phyloP scores from a whole-genome alignment of 495 filamentous ascomycete genomes.

The Aspergillus cavernicola region DNA sequence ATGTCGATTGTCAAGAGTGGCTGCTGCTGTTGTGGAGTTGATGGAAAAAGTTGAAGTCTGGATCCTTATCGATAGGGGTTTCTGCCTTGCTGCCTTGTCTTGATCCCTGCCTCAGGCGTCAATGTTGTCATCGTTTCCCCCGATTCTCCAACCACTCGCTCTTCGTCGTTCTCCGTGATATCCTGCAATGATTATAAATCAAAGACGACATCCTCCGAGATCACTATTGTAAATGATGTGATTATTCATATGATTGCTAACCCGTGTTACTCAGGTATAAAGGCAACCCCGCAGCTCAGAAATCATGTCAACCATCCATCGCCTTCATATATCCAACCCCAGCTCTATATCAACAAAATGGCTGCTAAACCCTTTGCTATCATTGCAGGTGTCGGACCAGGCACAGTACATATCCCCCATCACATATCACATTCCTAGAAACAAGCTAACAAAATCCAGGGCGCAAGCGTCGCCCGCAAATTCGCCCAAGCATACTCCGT shows the following conservation, averaged over 20 bases:
- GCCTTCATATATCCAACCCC: background rate
- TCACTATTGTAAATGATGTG: background rate
- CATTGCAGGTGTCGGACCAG: constrained; percentile 71
- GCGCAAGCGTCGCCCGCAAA: constrained; percentile 57
- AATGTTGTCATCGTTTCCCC: too few relatives aligned
- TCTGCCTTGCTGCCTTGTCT: too few relatives aligned
- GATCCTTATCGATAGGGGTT: too few relatives aligned
- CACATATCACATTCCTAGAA: constrained; percentile 5
- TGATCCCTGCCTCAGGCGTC: too few relatives aligned
- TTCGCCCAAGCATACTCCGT: constrained; percentile 75
- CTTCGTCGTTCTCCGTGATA: background rate
- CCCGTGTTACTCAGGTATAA: background rate
- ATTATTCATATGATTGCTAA: background rate
- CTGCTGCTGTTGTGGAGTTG: background rate
- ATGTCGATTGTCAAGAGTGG: constrained; percentile 11
- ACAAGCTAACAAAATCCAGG: constrained; percentile 23
- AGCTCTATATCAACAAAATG: constrained; percentile 19
- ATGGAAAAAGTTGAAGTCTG: too few relatives aligned
- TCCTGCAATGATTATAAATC: constrained; percentile 10
- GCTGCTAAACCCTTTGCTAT: constrained; percentile 55
- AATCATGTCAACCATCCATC: background rate
- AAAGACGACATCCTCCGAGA: background rate
- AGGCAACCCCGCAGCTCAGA: background rate
- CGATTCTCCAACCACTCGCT: background rate
- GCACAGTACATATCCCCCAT: constrained; percentile 48